Percentiles rank a stretch among this genome's conserved stretches.
phyloP scores from a whole-genome alignment of 1,284 basidiomycete genomes.

The Trametes sp. region DNA sequence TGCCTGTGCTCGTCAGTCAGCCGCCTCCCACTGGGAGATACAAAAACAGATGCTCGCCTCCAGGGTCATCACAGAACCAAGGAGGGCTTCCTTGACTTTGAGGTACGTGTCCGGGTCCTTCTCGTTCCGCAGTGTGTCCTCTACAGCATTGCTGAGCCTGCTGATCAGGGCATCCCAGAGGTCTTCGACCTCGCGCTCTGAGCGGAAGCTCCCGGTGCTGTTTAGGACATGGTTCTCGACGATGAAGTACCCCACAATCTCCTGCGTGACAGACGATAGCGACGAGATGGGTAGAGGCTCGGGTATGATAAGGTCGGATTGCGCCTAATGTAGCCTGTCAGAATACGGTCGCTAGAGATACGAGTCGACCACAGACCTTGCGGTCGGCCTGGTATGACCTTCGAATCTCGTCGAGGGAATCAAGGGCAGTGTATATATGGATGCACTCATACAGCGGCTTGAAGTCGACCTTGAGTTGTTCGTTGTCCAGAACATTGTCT shows the following conservation, averaged over 20 bases:
- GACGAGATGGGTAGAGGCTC: conserved; percentile 57
- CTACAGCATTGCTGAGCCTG: conserved; percentile 81
- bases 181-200: conserved; percentile 91
- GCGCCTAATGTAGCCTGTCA: conserved; percentile 65
- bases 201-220: conserved; percentile 87
- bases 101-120: conserved; percentile 87
- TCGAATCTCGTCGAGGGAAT: conserved; percentile 89
- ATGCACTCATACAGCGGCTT: conserved; percentile 97
- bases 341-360: background rate
- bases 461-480: conserved; percentile 90
- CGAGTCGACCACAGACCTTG: conserved; percentile 62
- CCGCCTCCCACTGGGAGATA: background rate
- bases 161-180: conserved; percentile 93
- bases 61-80: conserved; percentile 92
- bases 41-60: conserved; percentile 66
- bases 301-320: conserved; percentile 96
- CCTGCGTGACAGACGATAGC: conserved; percentile 79
- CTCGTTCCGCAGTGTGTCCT: conserved; percentile 77
- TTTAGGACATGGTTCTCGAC: conserved; percentile 94
- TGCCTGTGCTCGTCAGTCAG: background rate
- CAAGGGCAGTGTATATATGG: conserved; percentile 94
- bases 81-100: conserved; percentile 84
- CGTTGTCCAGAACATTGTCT: conserved; percentile 95
- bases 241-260: conserved; percentile 99
- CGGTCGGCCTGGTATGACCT: conserved; percentile 95